Evolutionary conservation across 768 basidiomycete species (phyloP).

Genomic region (Pluteus cervinus): DNA sequence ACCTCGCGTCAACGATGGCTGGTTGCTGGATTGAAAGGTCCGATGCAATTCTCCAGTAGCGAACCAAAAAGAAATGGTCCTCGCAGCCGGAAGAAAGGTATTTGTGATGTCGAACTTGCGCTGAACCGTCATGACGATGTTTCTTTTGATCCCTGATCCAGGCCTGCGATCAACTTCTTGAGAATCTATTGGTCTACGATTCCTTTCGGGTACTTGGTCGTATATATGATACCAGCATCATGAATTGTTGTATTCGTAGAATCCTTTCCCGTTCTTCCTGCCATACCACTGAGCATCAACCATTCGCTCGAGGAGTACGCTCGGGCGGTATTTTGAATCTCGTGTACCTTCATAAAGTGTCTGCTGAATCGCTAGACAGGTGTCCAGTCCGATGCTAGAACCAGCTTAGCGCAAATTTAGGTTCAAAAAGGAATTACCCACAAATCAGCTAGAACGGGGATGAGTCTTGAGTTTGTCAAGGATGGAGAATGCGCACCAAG

Average conservation of each 20-base stretch:
- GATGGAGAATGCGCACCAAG: constrained; percentile 43
- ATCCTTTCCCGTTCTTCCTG: constrained; percentile 89
- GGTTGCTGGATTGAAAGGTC: too few relatives aligned
- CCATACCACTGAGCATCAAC: constrained; percentile 95
- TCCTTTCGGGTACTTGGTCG: too few relatives aligned
- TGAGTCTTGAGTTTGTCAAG: constrained; percentile 1
- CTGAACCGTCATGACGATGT: too few relatives aligned
- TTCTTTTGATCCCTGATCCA: too few relatives aligned
- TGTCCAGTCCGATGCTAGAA: constrained; percentile 90
- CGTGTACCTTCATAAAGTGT: constrained; percentile 85
- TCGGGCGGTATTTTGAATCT: constrained; percentile 93
- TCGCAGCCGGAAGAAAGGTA: too few relatives aligned
- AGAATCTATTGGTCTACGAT: too few relatives aligned
- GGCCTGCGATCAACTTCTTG: too few relatives aligned
- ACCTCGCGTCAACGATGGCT: too few relatives aligned
- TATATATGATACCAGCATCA: too few relatives aligned
- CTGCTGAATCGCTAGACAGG: constrained; percentile 89
- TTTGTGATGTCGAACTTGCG: too few relatives aligned
- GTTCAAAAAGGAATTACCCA: constrained; percentile 22
- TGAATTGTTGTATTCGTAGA: constrained; percentile 76
- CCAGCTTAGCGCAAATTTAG: constrained; percentile 2
- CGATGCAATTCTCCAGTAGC: too few relatives aligned
- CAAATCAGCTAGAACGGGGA: constrained; percentile 44
- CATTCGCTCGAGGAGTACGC: constrained; percentile 87
- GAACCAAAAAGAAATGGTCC: too few relatives aligned